phyloP scores from a whole-genome alignment of 176 grass and related monocot genomes.

The Juncus effusus region DNA sequence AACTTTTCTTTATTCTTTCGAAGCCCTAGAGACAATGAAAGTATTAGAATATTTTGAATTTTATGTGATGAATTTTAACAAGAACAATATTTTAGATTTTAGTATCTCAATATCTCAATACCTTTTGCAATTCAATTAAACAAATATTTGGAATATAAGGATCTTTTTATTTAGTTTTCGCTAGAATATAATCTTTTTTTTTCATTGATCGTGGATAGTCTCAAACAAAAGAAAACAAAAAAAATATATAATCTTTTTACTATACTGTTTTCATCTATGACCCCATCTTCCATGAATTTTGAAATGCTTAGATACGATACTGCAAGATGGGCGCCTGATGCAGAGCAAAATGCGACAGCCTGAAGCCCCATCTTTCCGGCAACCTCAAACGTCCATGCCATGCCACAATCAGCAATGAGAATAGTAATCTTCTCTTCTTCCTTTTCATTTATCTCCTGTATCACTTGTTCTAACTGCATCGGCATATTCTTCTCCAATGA shows the following conservation, averaged over 20 bases:
- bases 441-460: conserved; percentile 10
- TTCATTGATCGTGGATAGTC: not conserved
- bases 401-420: conserved; percentile 38
- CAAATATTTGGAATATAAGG: not conserved
- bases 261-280: conserved; percentile 45
- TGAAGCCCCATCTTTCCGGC: conserved; percentile 30
- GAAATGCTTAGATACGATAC: conserved; percentile 37
- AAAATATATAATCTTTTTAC: not conserved
- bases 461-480: conserved; percentile 18
- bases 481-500: conserved; percentile 29
- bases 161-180: not conserved
- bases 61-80: not conserved
- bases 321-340: conserved; percentile 33
- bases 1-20: not conserved
- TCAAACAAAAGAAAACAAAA: not conserved
- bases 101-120: not conserved
- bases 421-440: conserved; percentile 36
- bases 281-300: conserved; percentile 34
- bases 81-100: not conserved
- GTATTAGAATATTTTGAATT: not conserved
- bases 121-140: not conserved
- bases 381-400: conserved; percentile 38
- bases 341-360: conserved; percentile 37
- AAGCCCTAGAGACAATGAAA: not conserved
- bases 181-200: not conserved